Evolutionary conservation across 164 flowering plant genomes (phyloP), one percentile per base, ranked within the genome.

Genomic region (Aristolochia californica): DNA sequence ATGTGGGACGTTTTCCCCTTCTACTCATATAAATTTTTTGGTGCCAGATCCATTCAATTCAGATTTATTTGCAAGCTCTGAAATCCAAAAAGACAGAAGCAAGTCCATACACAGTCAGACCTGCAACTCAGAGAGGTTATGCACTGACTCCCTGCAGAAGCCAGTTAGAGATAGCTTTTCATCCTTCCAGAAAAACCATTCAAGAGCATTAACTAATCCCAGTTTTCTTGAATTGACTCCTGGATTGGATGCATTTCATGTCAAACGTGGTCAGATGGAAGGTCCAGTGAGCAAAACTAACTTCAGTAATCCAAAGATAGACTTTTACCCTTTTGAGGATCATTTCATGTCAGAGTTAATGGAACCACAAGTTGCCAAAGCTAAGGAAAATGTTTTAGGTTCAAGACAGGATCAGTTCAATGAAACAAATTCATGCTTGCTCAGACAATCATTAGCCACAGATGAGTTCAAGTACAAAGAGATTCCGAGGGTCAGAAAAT

Each of bases 51-150:
- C 56, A n/a, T 44, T 61, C 50, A 30, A 28, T 76, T 65, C 47
- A 67, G 77, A 69, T 64, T 20, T 34, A 34, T 9, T 60, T 17
- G 59, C 20, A 47, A 47, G 49, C 44, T 54, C 63, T 55, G 70
- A 61, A 62, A 59, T 48, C 43, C 38, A 63, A 34, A 69, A 50
- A 66, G 68, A 65, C 64, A 72, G 64, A 64, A 20, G 56, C 68
- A 62, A 57, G 58, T 57, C 50, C 18, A 64, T 67, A 48, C 62
- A 49, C 59, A 30, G 48, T 53, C 67, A 57, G 58, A 26, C 14
- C 57, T 66, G 53, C 55, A 23, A 23, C 27, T 25, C 22, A 43
- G 48, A 21, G 60, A 56, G 45, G 17, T 59, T 60, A 55, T 28
- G 45, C 43, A 58, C 56, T 62, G 47, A 55, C 40, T 47, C 68